Base-by-base conservation (phyloP, 1,284 basidiomycete species). In the Pascua guehoae region DNA sequence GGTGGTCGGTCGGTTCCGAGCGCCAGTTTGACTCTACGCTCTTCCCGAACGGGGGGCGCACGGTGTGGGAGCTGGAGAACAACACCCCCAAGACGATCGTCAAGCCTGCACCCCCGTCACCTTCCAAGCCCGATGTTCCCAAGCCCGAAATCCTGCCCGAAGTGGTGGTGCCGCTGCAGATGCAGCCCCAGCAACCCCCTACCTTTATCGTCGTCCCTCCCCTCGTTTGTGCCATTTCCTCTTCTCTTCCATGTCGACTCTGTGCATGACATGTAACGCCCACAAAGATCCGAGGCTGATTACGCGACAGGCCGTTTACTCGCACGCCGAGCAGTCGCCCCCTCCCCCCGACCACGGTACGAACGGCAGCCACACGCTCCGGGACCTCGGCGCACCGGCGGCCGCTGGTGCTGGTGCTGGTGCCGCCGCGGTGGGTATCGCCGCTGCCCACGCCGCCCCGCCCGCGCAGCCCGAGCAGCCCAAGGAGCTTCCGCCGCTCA, bases 31-130 rank as follows among this genome's bases (percentile, higher is more conserved):
- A 73, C 55, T 62, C 66, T 1, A 47, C 53, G 1, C 46, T 69
- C 14, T 73, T 70, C 62, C 66, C 66, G 15, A 74, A 74, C 53
- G 66, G 63, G 9, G 73, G 73, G 1, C 60, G 55, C 45, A 64
- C 68, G 4, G 66, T 68, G 40, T 75, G 68, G 67, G 71, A 71
- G 55, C 46, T 51, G 17, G 41, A 46, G 40, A 39, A 49, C 43
- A 41, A 14, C 18, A 44, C 43, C 43, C 14, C 15, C 14, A 44
- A 44, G n/a, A 44, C 43, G 40, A 41, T 41, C 40, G 40, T n/a
- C 40, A 41, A 41, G 40, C 40, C 12, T n/a, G n/a, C 40, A 11
- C 43, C 43, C 17, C 43, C 43, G 15, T 32, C 16, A 46, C 18
- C 45, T 24, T 7, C 24, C 24, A 32, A 32, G 7, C 24, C 24